A percentile compares a stretch with the other conserved stretches of the same genome.
phyloP scores from a whole-genome alignment of 495 filamentous ascomycete genomes.

The Chaetomium fimeti region DNA sequence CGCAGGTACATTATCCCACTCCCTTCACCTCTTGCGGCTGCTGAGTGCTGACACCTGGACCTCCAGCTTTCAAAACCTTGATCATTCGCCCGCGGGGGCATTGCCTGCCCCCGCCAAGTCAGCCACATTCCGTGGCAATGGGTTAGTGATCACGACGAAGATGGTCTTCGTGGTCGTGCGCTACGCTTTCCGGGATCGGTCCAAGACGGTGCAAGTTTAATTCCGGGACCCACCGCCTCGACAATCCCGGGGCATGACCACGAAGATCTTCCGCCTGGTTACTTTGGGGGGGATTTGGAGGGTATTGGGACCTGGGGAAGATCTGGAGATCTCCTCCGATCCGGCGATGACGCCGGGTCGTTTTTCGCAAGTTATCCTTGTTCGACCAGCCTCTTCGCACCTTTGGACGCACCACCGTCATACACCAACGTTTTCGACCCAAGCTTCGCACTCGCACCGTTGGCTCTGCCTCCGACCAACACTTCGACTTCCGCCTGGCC shows the following conservation, averaged over 20 bases:
- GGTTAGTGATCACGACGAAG: slow-evolving; percentile 7
- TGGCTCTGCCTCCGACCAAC: neutral
- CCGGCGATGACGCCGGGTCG: no score
- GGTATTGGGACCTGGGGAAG: neutral
- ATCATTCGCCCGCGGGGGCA: slow-evolving; percentile 17
- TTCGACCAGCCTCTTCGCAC: neutral
- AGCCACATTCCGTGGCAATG: slow-evolving; percentile 12
- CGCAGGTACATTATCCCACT: neutral
- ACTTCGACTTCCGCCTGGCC: neutral
- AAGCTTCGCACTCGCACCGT: neutral
- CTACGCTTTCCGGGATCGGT: neutral
- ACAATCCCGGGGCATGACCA: neutral
- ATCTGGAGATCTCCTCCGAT: neutral
- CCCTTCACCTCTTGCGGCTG: neutral
- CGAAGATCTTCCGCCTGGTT: neutral
- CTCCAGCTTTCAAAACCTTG: neutral
- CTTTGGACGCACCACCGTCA: neutral
- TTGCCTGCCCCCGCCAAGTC: slow-evolving; percentile 5
- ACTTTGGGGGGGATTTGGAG: neutral
- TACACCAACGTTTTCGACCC: neutral
- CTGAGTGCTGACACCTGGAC: no score
- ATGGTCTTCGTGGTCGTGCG: neutral
- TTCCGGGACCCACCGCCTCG: neutral
- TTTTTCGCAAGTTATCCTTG: neutral
- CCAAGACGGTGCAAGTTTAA: neutral